Conservation (phyloP, 306 rosid species). For the Prunus mume region DNA sequence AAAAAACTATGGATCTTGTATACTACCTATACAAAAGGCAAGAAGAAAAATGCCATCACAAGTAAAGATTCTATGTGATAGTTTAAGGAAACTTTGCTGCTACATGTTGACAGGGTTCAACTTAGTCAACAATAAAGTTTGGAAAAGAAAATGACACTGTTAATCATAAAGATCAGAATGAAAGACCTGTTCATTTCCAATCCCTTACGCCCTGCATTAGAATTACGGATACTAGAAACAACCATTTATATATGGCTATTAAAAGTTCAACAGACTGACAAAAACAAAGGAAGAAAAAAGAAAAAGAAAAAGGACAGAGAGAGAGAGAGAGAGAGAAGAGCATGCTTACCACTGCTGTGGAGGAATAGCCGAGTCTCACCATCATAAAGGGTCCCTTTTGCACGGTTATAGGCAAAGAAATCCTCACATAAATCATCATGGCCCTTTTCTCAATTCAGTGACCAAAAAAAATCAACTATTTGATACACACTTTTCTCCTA, state of each 20-base stretch:
- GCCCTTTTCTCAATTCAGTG: constrained; percentile 54
- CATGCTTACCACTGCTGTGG: constrained; percentile 51
- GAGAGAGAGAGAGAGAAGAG: background rate
- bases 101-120: background rate
- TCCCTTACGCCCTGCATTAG: background rate
- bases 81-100: background rate
- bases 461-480: constrained; percentile 14
- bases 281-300: background rate
- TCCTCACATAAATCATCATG: constrained; percentile 91
- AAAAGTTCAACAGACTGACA: background rate
- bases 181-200: background rate
- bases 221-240: background rate
- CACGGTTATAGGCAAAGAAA: constrained; percentile 90
- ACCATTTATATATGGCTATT: background rate
- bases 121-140: background rate
- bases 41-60: background rate
- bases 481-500: constrained; percentile 7
- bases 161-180: background rate
- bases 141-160: background rate
- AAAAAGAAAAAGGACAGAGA: background rate
- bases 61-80: background rate
- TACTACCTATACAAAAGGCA: background rate
- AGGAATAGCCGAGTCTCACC: constrained; percentile 95
- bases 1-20: background rate
- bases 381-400: constrained; percentile 92